These are phyloP conservation scores for Phytophthora crassamura DNA, from an alignment of 352 stramenopile genomes.

Conservation along the genomic window DNA sequence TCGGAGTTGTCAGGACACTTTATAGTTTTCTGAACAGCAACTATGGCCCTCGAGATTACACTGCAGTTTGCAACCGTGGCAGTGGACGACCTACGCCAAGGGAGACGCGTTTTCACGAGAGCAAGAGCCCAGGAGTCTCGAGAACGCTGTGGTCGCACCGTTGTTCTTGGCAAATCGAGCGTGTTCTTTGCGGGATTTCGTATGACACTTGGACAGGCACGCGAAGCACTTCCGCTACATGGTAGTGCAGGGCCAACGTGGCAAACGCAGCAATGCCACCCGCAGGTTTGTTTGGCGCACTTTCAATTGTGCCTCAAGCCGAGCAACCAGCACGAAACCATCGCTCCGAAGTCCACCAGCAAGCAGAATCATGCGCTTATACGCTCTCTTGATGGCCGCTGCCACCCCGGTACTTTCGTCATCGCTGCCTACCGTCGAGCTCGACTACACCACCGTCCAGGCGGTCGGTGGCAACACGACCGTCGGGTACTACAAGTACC, in stretches of 20 bases:
- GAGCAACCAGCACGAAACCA: slow-evolving; percentile 1
- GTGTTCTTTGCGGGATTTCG: slow-evolving; percentile 5
- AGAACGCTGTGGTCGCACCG: not conserved
- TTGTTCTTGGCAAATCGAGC: not conserved
- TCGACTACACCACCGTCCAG: slow-evolving; percentile 26
- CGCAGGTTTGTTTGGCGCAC: slow-evolving; percentile 10
- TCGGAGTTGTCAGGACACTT: too few species aligned
- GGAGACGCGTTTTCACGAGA: too few species aligned
- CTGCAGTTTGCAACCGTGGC: too few species aligned
- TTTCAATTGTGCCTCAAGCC: slow-evolving; percentile 21
- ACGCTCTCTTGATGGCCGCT: slow-evolving; percentile 12
- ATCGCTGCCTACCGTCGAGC: slow-evolving; percentile 13
- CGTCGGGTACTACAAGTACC: slow-evolving; percentile 30
- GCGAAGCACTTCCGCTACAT: not conserved
- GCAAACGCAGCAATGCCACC: slow-evolving; percentile 4
- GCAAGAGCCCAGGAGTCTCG: too few species aligned
- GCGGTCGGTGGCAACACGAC: slow-evolving; percentile 18
- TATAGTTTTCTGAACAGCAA: too few species aligned
- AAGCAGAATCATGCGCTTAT: slow-evolving; percentile 15
- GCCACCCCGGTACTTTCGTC: slow-evolving; percentile 5
- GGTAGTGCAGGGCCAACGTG: slow-evolving; percentile 1
- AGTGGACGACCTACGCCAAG: too few species aligned
- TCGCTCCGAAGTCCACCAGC: not conserved
- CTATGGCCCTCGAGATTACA: too few species aligned
- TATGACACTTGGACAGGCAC: slow-evolving; percentile 1